A percentile compares a stretch with the other conserved stretches of the same genome.
phyloP scores from a whole-genome alignment of 1,139 yeast species.

The Arxiozyma slooffiae region DNA sequence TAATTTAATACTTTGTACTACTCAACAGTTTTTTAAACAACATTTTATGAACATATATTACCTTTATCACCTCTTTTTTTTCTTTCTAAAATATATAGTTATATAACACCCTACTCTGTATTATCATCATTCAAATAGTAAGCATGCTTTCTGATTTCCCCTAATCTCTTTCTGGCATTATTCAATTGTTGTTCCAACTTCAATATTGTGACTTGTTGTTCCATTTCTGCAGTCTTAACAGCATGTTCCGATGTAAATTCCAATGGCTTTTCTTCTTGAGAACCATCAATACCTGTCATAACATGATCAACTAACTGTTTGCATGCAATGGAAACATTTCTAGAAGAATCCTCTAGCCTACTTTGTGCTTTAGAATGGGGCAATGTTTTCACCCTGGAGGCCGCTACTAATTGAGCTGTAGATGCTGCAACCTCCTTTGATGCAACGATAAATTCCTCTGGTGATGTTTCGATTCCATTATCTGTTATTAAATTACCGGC shows the following conservation, averaged over 20 bases:
- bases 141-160: conserved; percentile 65
- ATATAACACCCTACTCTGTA: background rate
- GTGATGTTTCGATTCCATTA: conserved; percentile 41
- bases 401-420: conserved; percentile 87
- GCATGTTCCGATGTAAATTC: conserved; percentile 75
- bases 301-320: conserved; percentile 38
- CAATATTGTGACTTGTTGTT: conserved; percentile 83
- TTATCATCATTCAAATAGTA: conserved; percentile 12
- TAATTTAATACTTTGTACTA: no score
- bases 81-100: background rate
- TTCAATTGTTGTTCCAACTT: conserved; percentile 52
- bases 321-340: conserved; percentile 66
- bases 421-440: conserved; percentile 90
- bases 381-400: conserved; percentile 79
- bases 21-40: no score
- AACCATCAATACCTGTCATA: conserved; percentile 6
- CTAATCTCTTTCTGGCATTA: conserved; percentile 66
- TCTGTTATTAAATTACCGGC: conserved; percentile 71
- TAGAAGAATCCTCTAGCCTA: conserved; percentile 58
- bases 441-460: conserved; percentile 81
- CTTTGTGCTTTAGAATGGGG: conserved; percentile 73
- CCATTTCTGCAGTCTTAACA: conserved; percentile 83
- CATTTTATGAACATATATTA: background rate
- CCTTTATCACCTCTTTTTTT: background rate
- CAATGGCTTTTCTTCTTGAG: conserved; percentile 34